Percentiles rank a stretch among this genome's conserved stretches.
Conservation (phyloP, 2,329 filamentous ascomycete genomes). For the Leptographium radiaticola region DNA sequence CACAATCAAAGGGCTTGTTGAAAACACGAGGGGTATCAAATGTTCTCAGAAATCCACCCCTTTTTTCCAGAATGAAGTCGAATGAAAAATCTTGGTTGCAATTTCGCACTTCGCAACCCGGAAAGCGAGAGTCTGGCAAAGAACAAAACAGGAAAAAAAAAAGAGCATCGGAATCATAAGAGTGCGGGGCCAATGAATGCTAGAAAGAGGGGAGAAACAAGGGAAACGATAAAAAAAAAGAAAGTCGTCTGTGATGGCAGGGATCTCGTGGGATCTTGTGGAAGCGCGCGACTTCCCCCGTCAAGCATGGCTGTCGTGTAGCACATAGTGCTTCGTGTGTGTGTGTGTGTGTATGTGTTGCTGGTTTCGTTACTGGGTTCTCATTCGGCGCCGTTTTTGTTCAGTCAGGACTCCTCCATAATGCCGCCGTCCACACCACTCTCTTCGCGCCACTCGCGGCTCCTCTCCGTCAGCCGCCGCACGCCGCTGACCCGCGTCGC, state of each 20-base stretch:
- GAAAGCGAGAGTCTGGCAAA: not conserved
- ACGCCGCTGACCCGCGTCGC: slow-evolving; percentile 71
- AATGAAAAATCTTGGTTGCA: not conserved
- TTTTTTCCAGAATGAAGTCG: not conserved
- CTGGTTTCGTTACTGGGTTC: not conserved
- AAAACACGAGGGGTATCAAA: slow-evolving; percentile 1
- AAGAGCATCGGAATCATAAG: not conserved
- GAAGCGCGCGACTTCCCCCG: not conserved
- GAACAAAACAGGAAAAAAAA: not conserved
- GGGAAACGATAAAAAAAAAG: too few relatives aligned
- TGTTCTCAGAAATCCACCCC: not conserved
- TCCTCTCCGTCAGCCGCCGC: slow-evolving; percentile 67
- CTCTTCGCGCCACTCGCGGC: slow-evolving; percentile 83
- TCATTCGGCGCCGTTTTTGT: not conserved
- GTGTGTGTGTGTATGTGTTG: not conserved
- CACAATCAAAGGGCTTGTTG: not conserved
- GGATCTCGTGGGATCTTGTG: not conserved
- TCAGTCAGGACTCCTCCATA: slow-evolving; percentile 39
- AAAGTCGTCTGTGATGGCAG: too few relatives aligned
- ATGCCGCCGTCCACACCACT: slow-evolving; percentile 59
- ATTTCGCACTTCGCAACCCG: not conserved
- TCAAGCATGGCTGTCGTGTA: not conserved
- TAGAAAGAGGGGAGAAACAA: not conserved
- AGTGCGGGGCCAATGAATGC: not conserved
- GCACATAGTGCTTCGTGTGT: not conserved